These are phyloP conservation scores for Exophiala calicioides DNA, from an alignment of 2,329 filamentous ascomycete genomes.

Conservation along the genomic window DNA sequence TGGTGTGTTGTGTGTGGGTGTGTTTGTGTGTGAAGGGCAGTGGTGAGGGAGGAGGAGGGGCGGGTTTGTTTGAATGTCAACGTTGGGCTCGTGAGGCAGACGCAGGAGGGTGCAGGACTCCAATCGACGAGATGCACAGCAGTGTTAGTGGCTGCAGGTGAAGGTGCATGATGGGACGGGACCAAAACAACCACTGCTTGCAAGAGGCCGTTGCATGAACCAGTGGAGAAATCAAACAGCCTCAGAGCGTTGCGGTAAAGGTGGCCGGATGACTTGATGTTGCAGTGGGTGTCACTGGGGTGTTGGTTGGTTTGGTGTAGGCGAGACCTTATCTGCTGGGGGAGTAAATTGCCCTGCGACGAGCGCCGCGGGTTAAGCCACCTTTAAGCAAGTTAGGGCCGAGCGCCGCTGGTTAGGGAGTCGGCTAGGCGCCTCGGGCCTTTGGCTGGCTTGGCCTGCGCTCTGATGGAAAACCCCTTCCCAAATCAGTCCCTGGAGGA, in stretches of 20 bases:
- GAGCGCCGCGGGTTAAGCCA: too few relatives aligned
- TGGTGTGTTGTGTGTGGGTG: not conserved
- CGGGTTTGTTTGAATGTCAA: not conserved
- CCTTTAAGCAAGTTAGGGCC: too few relatives aligned
- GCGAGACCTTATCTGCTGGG: too few relatives aligned
- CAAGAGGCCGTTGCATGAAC: conserved; percentile 10
- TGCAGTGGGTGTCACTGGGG: too few relatives aligned
- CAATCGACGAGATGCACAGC: not conserved
- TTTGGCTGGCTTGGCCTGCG: too few relatives aligned
- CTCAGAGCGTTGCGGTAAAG: conserved; percentile 26
- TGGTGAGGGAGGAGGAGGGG: too few relatives aligned
- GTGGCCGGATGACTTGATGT: conserved; percentile 26
- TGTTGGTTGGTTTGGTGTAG: too few relatives aligned
- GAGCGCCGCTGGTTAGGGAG: too few relatives aligned
- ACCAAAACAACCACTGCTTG: not conserved
- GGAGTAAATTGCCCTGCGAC: too few relatives aligned
- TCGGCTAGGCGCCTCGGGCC: too few relatives aligned
- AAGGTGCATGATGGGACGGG: conserved; percentile 4
- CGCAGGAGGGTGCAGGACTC: not conserved
- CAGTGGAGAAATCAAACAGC: conserved; percentile 16
- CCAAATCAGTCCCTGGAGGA: too few relatives aligned
- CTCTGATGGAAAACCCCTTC: too few relatives aligned
- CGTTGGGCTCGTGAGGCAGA: not conserved
- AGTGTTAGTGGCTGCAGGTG: conserved; percentile 1
- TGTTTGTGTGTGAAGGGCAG: not conserved